phyloP scores from a whole-genome alignment of 305 asterid genomes.

The Fraxinus dipetala region DNA sequence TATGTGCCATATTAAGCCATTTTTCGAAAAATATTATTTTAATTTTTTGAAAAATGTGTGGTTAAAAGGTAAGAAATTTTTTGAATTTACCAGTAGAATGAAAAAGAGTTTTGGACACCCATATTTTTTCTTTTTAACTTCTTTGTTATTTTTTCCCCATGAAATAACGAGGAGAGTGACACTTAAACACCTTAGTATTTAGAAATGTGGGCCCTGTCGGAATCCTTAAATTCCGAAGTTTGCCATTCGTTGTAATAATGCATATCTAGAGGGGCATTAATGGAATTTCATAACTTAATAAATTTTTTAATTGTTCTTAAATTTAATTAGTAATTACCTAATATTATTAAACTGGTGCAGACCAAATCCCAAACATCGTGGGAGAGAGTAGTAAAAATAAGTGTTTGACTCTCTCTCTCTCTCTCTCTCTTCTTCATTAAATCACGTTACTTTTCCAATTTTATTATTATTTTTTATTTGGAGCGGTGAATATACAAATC shows the following conservation, averaged over 20 bases:
- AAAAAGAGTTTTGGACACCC: not conserved
- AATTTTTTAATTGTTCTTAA: not conserved
- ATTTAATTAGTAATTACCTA: not conserved
- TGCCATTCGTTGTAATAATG: constrained; percentile 12
- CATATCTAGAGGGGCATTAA: constrained; percentile 14
- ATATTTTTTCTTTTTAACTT: too few relatives aligned
- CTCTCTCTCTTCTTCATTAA: not conserved
- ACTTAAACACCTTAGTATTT: too few relatives aligned
- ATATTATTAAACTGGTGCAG: constrained; percentile 11
- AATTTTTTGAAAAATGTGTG: not conserved
- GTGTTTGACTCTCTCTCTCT: not conserved
- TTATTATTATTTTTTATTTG: constrained; percentile 17
- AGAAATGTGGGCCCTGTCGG: not conserved
- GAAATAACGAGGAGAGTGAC: not conserved
- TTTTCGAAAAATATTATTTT: too few relatives aligned
- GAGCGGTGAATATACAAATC: constrained; percentile 25
- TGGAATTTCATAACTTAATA: constrained; percentile 15
- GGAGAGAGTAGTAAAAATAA: constrained; percentile 17
- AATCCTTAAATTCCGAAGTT: not conserved
- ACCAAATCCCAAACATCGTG: constrained; percentile 29
- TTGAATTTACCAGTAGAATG: not conserved
- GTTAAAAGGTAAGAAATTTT: not conserved
- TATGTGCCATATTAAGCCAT: not conserved
- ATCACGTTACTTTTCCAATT: constrained; percentile 22
- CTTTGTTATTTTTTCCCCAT: not conserved